Conservation (phyloP, 805 yeast species). For the Yamadazyma philogaea region DNA sequence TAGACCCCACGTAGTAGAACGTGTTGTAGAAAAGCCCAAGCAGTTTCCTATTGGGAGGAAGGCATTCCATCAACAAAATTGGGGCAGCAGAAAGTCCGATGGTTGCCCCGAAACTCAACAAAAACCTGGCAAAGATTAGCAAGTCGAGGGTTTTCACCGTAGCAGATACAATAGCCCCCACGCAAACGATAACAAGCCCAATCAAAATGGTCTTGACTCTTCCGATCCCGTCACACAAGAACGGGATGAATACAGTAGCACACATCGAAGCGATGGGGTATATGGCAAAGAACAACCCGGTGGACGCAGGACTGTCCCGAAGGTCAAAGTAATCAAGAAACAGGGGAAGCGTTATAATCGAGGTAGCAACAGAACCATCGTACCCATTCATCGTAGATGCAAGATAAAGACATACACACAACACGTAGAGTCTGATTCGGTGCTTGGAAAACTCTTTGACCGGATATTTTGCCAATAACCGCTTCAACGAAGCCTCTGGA, state of each 20-base stretch:
- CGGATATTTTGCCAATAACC: constrained; percentile 11
- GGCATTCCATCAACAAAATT: constrained; percentile 43
- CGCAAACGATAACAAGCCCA: constrained; percentile 23
- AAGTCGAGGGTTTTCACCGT: constrained; percentile 21
- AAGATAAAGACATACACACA: constrained; percentile 19
- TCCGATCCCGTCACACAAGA: constrained; percentile 32
- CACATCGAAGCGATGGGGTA: constrained; percentile 30
- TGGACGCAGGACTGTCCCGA: constrained; percentile 29
- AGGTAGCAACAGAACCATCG: constrained; percentile 40
- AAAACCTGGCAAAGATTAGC: constrained; percentile 42
- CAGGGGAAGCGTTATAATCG: constrained; percentile 18
- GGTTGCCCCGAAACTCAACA: constrained; percentile 43
- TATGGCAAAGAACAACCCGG: constrained; percentile 34
- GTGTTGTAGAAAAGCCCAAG: constrained; percentile 18
- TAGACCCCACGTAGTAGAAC: constrained; percentile 41
- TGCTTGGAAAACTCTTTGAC: constrained; percentile 11
- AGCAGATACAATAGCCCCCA: constrained; percentile 33
- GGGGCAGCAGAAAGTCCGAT: constrained; percentile 43
- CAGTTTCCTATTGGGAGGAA: constrained; percentile 27
- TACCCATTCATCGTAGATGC: constrained; percentile 45
- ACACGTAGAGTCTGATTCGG: constrained; percentile 12
- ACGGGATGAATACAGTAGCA: constrained; percentile 23
- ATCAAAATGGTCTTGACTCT: constrained; percentile 28
- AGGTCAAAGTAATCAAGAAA: constrained; percentile 16
- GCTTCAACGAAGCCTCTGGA: constrained; percentile 9